Evolutionary conservation across 805 yeast genomes (phyloP), one percentile per base, ranked within the genome.

Genomic region (Candida broadrunensis): DNA sequence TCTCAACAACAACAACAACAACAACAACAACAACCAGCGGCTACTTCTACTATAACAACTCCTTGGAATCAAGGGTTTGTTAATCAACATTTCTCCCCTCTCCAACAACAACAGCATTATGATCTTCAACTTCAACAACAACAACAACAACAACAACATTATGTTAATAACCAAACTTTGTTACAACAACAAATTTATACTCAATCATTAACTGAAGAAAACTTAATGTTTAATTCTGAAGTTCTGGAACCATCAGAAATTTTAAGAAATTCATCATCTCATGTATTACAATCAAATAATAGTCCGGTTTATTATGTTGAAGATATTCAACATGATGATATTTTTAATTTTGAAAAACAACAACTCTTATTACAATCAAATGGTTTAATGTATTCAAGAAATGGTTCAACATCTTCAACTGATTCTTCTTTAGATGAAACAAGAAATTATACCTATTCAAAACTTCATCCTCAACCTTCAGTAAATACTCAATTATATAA

Each of bases 401-500:
- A 33, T 14, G 26, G 35, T 5, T 20, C 26, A n/a, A 33, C 26
- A 4, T 33, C 26, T 9, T 17, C 30, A 16, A 17, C 39, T 11
- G n/a, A n/a, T n/a, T 14, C 33, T 18, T 24, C 42, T 12, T 6
- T 29, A 6, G 32, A 29, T 15, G 32, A 29, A 5, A 8, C 17
- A 5, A n/a, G 32, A 14, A 14, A n/a, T 14, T 15, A 5, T 15
- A 15, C n/a, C 6, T 29, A 8, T 15, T 14, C 17, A 38, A 38
- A 29, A 15, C 7, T 29, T 5, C 17, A 36, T 15, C 24, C 6
- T 7, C 24, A 21, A 21, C 24, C 6, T 21, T 48, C 54, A 30
- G 59, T 75, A 41, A 77, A 83, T 59, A 81, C 86, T 24, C 84
- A 78, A 49, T 72, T 89, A 30, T 89, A 88, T 76, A 89, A 89